These are phyloP conservation scores for Trametes maxima DNA, from an alignment of 768 basidiomycete genomes.

Conservation along the genomic window DNA sequence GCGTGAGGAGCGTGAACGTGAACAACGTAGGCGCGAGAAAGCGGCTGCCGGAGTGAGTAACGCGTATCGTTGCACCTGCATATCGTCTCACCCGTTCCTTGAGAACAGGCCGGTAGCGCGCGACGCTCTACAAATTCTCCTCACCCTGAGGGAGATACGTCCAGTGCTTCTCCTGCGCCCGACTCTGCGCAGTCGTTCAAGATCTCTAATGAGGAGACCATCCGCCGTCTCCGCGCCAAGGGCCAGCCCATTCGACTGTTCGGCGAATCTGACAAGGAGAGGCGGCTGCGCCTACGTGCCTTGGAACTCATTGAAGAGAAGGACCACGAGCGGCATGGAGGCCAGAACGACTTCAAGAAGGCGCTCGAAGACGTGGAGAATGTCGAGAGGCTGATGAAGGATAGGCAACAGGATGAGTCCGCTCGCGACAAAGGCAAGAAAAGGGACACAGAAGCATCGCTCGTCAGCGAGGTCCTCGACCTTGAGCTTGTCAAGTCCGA, in stretches of 20 bases:
- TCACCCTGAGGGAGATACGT: constrained; percentile 24
- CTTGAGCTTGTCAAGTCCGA: constrained; percentile 83
- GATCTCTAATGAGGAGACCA: constrained; percentile 90
- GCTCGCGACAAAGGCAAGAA: constrained; percentile 62
- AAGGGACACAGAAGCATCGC: constrained; percentile 43
- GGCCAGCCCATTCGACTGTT: constrained; percentile 95
- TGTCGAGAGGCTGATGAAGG: constrained; percentile 65
- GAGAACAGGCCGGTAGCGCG: constrained; percentile 31
- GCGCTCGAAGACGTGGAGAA: constrained; percentile 86
- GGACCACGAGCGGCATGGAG: constrained; percentile 74
- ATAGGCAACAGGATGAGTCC: constrained; percentile 43
- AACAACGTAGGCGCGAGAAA: constrained; percentile 32
- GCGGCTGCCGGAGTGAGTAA: constrained; percentile 46
- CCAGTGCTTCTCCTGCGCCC: constrained; percentile 41
- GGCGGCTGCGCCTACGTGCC: constrained; percentile 85
- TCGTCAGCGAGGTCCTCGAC: constrained; percentile 68
- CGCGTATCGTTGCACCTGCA: not conserved
- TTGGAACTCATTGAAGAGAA: constrained; percentile 95
- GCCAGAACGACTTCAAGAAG: constrained; percentile 95
- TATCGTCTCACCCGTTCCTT: not conserved
- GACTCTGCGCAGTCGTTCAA: constrained; percentile 63
- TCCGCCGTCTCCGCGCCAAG: constrained; percentile 85
- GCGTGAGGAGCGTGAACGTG: constrained; percentile 26
- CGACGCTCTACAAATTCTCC: constrained; percentile 26
- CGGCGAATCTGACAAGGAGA: constrained; percentile 93